Percentiles rank a stretch among this genome's conserved stretches.
phyloP scores from a whole-genome alignment of 148 eudicot genomes.

The Polygonum aviculare region DNA sequence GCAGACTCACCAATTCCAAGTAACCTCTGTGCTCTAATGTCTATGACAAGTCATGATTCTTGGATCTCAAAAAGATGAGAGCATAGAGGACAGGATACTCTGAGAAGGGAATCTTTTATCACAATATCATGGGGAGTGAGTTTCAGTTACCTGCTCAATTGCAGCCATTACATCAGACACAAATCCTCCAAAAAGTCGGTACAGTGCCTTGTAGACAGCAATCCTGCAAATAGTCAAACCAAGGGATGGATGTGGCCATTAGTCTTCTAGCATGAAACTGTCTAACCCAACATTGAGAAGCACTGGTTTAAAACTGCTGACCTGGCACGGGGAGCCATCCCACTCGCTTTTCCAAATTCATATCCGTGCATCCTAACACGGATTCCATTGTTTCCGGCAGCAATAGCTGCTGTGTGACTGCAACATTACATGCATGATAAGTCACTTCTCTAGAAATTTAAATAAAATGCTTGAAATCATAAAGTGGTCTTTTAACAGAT shows the following conservation, averaged over 20 bases:
- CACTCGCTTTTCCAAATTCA: conserved; percentile 97
- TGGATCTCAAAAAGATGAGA: not conserved
- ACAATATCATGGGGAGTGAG: not conserved
- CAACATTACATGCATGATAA: conserved; percentile 9
- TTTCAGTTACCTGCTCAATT: conserved; percentile 65
- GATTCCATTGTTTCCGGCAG: conserved; percentile 96
- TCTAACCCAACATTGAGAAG: not conserved
- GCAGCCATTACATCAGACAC: conserved; percentile 97
- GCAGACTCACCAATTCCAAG: no score
- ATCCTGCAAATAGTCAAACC: conserved; percentile 40
- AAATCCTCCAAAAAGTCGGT: conserved; percentile 93
- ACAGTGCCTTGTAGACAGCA: conserved; percentile 95
- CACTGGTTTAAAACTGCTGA: conserved; percentile 19
- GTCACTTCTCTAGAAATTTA: not conserved
- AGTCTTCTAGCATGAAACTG: not conserved
- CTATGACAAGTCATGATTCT: not conserved
- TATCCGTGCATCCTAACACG: conserved; percentile 85
- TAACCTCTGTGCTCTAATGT: not conserved
- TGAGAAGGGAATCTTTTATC: not conserved
- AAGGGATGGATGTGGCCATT: not conserved
- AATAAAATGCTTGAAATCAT: not conserved
- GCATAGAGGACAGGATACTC: not conserved
- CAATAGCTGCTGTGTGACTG: conserved; percentile 98
- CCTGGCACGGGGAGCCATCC: conserved; percentile 99
- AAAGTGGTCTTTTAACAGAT: not conserved